A percentile compares a stretch with the other conserved stretches of the same genome.
phyloP scores from a whole-genome alignment of 345 rosid genomes.

The Lepidium didymum region DNA sequence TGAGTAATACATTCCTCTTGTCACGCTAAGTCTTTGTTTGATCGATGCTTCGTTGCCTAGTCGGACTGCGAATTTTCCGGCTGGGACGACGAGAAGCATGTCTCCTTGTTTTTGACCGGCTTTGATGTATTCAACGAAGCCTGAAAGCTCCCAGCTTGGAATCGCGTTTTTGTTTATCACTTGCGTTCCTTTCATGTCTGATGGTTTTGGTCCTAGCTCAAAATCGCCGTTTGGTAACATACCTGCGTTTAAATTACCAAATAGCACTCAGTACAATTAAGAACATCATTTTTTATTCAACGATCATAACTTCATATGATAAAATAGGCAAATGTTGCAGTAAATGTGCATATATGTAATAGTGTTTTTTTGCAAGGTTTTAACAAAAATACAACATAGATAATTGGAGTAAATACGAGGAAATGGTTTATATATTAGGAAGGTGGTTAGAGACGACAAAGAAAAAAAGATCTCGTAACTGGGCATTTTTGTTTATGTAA shows the following conservation, averaged over 20 bases:
- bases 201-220: slow-evolving; percentile 55
- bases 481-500: background rate
- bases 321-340: no score
- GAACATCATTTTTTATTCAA: background rate
- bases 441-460: background rate
- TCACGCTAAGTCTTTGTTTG: slow-evolving; percentile 52
- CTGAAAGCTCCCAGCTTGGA: slow-evolving; percentile 77
- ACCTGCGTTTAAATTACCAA: slow-evolving; percentile 32
- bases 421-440: background rate
- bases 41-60: slow-evolving; percentile 91
- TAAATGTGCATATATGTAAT: background rate
- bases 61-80: slow-evolving; percentile 67
- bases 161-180: slow-evolving; percentile 44
- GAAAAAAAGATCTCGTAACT: background rate
- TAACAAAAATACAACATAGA: background rate
- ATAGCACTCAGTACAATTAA: background rate
- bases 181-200: slow-evolving; percentile 61
- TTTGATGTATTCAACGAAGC: slow-evolving; percentile 80
- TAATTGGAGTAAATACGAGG: background rate
- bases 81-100: slow-evolving; percentile 85
- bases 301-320: background rate
- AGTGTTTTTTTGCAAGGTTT: background rate
- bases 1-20: slow-evolving; percentile 54
- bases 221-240: slow-evolving; percentile 75
- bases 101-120: slow-evolving; percentile 94